Evolutionary conservation across 352 stramenopile species (phyloP), one percentile per base, ranked within the genome.

Genomic region (Saprolegnia diclina): DNA sequence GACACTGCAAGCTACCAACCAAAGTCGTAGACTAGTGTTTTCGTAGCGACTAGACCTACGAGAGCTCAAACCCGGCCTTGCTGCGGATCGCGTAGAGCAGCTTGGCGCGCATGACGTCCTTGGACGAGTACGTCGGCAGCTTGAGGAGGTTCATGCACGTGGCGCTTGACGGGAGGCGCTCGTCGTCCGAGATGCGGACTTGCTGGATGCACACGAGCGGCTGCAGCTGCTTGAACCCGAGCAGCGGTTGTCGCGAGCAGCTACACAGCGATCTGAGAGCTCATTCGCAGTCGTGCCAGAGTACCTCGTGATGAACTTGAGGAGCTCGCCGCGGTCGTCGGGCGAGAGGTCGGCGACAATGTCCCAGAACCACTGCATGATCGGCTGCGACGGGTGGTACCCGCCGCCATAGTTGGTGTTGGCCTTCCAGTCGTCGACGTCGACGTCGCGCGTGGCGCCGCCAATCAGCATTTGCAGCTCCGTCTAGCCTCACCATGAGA

Each of bases 111-210:
- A 99, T 87, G 50, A 97, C 85, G 38, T 94, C 92, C 69, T 98
- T 93, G 73, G 79, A 97, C 35, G 90, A 97, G 75, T 99, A 99
- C 21, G 92, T 97, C 24, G 96, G 97, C 32, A 99, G 83, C 77
- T 99, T 99, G 32, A 99, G 80, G 37, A 95, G 81, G 75, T 99
- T 99, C 84, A 99, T 99, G 80, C 97, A 99, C 56, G 97, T 99
- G 11, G 88, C 82, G 64, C 85, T 92, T 19, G 85, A 91, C 18
- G 82, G 85, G 52, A 92, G 67, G 0, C 85, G 80, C 45, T 88
- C 80, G 66, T 92, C 81, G 54, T 90, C 80, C 14, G 79, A 75
- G 35, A 86, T 86, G 32, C 82, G 85, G 22, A 92, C 85, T 72
- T 91, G 85, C 61, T 91, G 82, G 76, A 99, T 95, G 53, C 93